Evolutionary conservation across 2,329 filamentous ascomycete species (phyloP), one percentile per base, ranked within the genome.

Genomic region (Sporothrix pallida): DNA sequence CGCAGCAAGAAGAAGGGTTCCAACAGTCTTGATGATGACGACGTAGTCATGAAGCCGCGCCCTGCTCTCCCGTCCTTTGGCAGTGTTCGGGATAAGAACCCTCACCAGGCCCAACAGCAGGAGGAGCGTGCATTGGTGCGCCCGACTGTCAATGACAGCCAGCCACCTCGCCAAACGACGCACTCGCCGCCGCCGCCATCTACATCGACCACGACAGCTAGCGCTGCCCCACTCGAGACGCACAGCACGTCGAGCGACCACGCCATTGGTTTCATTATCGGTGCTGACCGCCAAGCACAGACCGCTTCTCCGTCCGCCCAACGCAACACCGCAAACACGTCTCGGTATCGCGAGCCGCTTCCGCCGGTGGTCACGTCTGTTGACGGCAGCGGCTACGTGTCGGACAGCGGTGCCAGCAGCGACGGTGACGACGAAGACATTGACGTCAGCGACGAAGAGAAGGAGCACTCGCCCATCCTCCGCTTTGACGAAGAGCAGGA

Each of bases 31-130:
- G 86, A 91, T n/a, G 83, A 90, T 13, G 89, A 92, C 44, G 89
- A 92, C 58, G 87, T 91, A 74, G 83, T 89, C 15, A 93, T 94
- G 91, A 89, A 89, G 76, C 92, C 92, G n/a, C 85, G 92, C 46
- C 92, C 92, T 7, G 90, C 89, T 1, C 82, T 95, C 52, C 92
- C 92, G 1, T 91, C 87, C 1, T 95, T 95, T 80, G 92, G 92
- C 20, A 94, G 92, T 78, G 85, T 95, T 26, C 86, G 91, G 26
- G 89, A 90, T 42, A 89, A 88, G 80, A 37, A 37, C 31, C 90
- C 89, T 76, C 79, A 89, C 1, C 9, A 50, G 17, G 77, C 82
- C 0, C 83, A 86, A 54, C 81, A 85, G n/a, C 83, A 86, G 54
- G 83, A 85, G 23, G 91, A 91, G 77, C 84, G 89, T 2, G 85